Evolutionary conservation across 2,329 filamentous ascomycete species (phyloP).

Genomic region (Neophaeococcomyces mojaviensis): DNA sequence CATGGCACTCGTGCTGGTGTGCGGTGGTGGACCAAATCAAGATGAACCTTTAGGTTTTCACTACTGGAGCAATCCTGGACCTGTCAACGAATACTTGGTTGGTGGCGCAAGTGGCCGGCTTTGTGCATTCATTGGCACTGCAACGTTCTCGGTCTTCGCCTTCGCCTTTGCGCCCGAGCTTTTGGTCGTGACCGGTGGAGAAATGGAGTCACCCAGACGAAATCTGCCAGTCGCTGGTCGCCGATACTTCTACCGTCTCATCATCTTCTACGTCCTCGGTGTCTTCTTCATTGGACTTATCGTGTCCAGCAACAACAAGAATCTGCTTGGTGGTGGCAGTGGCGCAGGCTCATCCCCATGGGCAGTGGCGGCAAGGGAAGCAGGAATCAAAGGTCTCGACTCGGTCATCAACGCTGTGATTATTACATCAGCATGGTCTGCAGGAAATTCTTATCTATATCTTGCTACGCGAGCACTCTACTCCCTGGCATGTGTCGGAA

Average conservation of each 20-base stretch:
- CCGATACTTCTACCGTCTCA: slow-evolving; percentile 55
- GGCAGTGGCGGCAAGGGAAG: slow-evolving; percentile 40
- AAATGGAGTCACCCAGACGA: slow-evolving; percentile 42
- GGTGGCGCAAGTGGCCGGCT: slow-evolving; percentile 43
- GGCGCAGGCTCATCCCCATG: slow-evolving; percentile 46
- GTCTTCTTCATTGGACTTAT: slow-evolving; percentile 56
- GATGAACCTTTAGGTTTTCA: slow-evolving; percentile 46
- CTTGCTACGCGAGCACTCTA: slow-evolving; percentile 62
- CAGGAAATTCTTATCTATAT: slow-evolving; percentile 71
- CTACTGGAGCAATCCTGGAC: slow-evolving; percentile 43
- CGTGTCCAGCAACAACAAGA: slow-evolving; percentile 46
- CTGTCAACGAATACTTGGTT: slow-evolving; percentile 43
- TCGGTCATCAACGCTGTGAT: slow-evolving; percentile 71
- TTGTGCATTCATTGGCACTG: slow-evolving; percentile 42
- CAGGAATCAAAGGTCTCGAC: slow-evolving; percentile 57
- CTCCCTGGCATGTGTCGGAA: slow-evolving; percentile 56
- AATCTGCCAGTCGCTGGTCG: slow-evolving; percentile 49
- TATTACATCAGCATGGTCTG: slow-evolving; percentile 68
- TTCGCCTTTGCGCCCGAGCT: slow-evolving; percentile 51
- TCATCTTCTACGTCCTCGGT: slow-evolving; percentile 53
- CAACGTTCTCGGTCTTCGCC: slow-evolving; percentile 46
- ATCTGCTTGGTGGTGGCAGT: slow-evolving; percentile 45
- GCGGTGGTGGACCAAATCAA: slow-evolving; percentile 47
- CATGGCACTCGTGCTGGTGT: slow-evolving; percentile 49
- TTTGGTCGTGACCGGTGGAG: slow-evolving; percentile 49